Percentiles rank a stretch among this genome's conserved stretches.
phyloP scores from a whole-genome alignment of 257 asterid species.

The Capsicum chinense region DNA sequence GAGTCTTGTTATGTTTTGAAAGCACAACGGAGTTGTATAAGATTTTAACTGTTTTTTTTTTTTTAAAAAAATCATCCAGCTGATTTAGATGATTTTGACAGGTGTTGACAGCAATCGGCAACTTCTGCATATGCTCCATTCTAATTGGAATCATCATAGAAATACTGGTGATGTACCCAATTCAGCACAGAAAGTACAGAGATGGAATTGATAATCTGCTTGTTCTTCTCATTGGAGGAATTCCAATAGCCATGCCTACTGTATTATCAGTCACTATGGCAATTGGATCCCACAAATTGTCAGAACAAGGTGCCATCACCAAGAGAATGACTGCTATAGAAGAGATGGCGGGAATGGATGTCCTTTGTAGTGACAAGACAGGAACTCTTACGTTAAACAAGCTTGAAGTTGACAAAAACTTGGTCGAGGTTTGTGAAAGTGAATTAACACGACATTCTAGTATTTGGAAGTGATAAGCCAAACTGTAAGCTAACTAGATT shows the following conservation, averaged over 20 bases:
- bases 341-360: slow-evolving; percentile 94
- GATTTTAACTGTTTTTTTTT: neutral
- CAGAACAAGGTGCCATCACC: slow-evolving; percentile 85
- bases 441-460: neutral
- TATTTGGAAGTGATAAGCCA: neutral
- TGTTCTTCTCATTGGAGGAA: slow-evolving; percentile 76
- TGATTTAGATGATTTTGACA: slow-evolving; percentile 29
- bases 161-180: slow-evolving; percentile 64
- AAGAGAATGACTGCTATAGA: slow-evolving; percentile 91
- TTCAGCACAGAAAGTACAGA: slow-evolving; percentile 55
- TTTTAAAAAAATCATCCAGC: neutral
- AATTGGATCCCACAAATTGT: slow-evolving; percentile 76
- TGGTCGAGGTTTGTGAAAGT: slow-evolving; percentile 52
- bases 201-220: slow-evolving; percentile 70
- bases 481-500: neutral
- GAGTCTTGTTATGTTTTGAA: neutral
- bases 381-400: slow-evolving; percentile 83
- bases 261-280: slow-evolving; percentile 87
- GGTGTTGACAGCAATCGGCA: slow-evolving; percentile 85
- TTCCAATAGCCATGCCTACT: slow-evolving; percentile 90
- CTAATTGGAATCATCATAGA: slow-evolving; percentile 65
- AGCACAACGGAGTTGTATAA: neutral
- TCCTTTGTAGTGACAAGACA: slow-evolving; percentile 81
- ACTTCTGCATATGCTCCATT: slow-evolving; percentile 82
- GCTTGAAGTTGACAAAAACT: slow-evolving; percentile 62